Evolutionary conservation across 805 yeast species (phyloP).

Genomic region (Kazachstania kunashirensis): DNA sequence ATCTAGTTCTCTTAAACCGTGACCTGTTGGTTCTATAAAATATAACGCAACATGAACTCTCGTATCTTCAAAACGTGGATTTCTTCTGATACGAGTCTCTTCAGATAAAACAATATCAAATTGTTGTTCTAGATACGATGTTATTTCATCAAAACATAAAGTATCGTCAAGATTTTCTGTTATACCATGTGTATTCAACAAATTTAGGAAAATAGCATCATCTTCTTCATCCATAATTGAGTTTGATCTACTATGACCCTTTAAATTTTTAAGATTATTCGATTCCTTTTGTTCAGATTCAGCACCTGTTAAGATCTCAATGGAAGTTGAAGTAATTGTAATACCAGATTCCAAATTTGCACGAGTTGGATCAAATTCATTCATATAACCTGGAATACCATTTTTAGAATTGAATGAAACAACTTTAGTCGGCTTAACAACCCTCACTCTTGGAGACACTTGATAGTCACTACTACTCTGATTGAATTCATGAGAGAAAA

Average conservation of each 20-base stretch:
- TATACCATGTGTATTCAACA: constrained; percentile 66
- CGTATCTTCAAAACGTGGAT: constrained; percentile 71
- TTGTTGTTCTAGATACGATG: constrained; percentile 61
- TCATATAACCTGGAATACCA: constrained; percentile 49
- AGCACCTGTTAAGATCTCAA: constrained; percentile 22
- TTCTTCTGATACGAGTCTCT: constrained; percentile 78
- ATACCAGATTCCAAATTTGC: constrained; percentile 65
- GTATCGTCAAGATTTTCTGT: constrained; percentile 71
- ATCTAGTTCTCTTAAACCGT: constrained; percentile 67
- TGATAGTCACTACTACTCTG: constrained; percentile 21
- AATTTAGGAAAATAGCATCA: constrained; percentile 44
- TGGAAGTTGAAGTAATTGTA: constrained; percentile 44
- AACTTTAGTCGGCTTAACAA: constrained; percentile 28
- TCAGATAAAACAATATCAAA: constrained; percentile 73
- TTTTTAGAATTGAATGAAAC: constrained; percentile 52
- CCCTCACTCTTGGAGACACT: constrained; percentile 17
- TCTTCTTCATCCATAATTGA: constrained; percentile 13
- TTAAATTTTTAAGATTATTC: no score
- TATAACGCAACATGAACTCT: constrained; percentile 67
- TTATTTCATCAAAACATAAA: constrained; percentile 56
- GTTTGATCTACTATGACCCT: constrained; percentile 1
- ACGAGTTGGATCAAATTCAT: constrained; percentile 51
- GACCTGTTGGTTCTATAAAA: constrained; percentile 69
- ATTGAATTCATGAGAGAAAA: constrained; percentile 51
- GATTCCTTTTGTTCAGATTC: constrained; percentile 5